phyloP scores from a whole-genome alignment of 2,329 filamentous ascomycete species.

The Eutypella sp. region DNA sequence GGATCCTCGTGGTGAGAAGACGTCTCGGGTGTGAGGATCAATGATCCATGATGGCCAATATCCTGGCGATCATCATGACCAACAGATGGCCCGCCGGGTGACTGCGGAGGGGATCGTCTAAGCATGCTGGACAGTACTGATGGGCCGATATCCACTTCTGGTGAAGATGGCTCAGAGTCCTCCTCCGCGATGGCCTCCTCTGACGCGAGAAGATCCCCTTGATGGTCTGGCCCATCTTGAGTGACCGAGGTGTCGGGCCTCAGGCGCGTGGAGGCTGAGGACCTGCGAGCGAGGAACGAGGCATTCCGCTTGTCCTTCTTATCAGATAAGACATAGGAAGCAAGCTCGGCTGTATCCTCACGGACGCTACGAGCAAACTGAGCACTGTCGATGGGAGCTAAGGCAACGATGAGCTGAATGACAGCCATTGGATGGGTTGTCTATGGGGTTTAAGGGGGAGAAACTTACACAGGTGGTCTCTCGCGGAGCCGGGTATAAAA shows the following conservation, averaged over 20 bases:
- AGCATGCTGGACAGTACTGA: slow-evolving; percentile 43
- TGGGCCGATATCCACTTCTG: slow-evolving; percentile 19
- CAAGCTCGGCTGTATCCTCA: slow-evolving; percentile 82
- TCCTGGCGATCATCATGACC: slow-evolving; percentile 1
- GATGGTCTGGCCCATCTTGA: slow-evolving; percentile 23
- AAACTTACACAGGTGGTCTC: slow-evolving; percentile 54
- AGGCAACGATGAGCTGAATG: slow-evolving; percentile 9
- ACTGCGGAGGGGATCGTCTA: slow-evolving; percentile 42
- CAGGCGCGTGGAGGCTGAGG: slow-evolving; percentile 29
- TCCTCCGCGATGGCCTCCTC: slow-evolving; percentile 23
- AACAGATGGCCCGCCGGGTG: slow-evolving; percentile 9
- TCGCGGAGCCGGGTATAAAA: slow-evolving; percentile 62
- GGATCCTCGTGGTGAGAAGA: slow-evolving; percentile 3
- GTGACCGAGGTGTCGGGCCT: slow-evolving; percentile 18
- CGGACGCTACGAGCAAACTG: slow-evolving; percentile 75
- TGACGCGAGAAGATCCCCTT: slow-evolving; percentile 11
- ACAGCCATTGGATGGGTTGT: neutral
- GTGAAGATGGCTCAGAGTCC: slow-evolving; percentile 23
- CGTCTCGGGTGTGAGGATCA: slow-evolving; percentile 7
- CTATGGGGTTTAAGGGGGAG: too few relatives aligned
- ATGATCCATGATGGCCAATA: slow-evolving; percentile 1
- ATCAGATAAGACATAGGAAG: slow-evolving; percentile 72
- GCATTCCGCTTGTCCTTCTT: slow-evolving; percentile 41
- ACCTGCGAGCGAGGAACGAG: slow-evolving; percentile 39
- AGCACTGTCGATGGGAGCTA: slow-evolving; percentile 59